A percentile compares a stretch with the other conserved stretches of the same genome.
phyloP scores from a whole-genome alignment of 768 basidiomycete genomes.

The Lentinula sp. region DNA sequence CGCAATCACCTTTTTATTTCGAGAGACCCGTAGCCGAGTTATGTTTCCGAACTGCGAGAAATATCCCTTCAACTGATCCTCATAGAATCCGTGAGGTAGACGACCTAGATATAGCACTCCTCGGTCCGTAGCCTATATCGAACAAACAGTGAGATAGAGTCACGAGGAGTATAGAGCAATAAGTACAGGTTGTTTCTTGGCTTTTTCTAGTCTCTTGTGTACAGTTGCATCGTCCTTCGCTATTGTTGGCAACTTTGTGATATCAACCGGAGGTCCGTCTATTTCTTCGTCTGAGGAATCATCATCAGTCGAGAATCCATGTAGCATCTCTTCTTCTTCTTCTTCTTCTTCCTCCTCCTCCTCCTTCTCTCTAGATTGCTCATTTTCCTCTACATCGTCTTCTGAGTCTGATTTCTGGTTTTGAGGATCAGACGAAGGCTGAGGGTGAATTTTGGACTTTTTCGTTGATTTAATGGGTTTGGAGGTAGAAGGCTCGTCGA shows the following conservation, averaged over 20 bases:
- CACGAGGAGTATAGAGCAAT: neutral
- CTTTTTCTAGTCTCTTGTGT: slow-evolving; percentile 54
- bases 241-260: slow-evolving; percentile 73
- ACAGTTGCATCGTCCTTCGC: slow-evolving; percentile 85
- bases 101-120: slow-evolving; percentile 89
- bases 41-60: slow-evolving; percentile 94
- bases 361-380: neutral
- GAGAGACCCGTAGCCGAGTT: slow-evolving; percentile 80
- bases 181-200: slow-evolving; percentile 63
- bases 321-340: slow-evolving; percentile 29
- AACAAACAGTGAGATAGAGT: slow-evolving; percentile 2
- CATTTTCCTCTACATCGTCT: neutral
- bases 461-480: neutral
- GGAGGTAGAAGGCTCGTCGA: neutral
- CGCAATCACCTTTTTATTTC: slow-evolving; percentile 78
- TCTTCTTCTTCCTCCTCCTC: slow-evolving; percentile 6
- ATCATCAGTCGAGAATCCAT: slow-evolving; percentile 72
- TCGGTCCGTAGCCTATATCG: slow-evolving; percentile 45
- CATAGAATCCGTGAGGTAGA: slow-evolving; percentile 96
- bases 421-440: neutral
- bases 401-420: neutral
- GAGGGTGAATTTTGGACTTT: slow-evolving; percentile 1
- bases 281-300: slow-evolving; percentile 77
- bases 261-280: slow-evolving; percentile 52
- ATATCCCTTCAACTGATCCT: slow-evolving; percentile 88